Evolutionary conservation across 148 eudicot species (phyloP).

Genomic region (Rhododendron henanense): DNA sequence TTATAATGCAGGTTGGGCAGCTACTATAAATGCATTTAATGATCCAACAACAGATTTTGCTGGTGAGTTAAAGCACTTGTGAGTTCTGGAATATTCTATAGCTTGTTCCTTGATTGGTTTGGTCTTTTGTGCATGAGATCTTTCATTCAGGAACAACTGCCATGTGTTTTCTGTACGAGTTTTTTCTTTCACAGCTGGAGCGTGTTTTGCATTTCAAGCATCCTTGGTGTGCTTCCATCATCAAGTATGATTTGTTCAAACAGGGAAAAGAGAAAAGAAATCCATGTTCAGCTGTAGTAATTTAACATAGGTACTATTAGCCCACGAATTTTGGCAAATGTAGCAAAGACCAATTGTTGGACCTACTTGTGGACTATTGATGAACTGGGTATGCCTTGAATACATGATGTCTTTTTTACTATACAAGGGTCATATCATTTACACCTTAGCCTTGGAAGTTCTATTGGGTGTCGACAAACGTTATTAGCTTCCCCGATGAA

Average conservation of each 20-base stretch:
- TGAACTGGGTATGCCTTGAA: neutral
- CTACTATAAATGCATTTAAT: slow-evolving; percentile 52
- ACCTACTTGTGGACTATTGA: neutral
- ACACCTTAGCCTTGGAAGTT: neutral
- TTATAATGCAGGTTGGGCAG: slow-evolving; percentile 59
- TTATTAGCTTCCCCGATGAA: neutral
- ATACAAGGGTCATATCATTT: neutral
- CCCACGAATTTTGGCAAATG: neutral
- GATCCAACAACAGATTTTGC: slow-evolving; percentile 57
- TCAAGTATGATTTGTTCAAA: neutral
- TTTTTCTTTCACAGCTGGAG: neutral
- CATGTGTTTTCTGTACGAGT: neutral
- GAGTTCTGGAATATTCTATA: slow-evolving; percentile 1
- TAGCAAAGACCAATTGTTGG: neutral
- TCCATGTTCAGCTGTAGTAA: neutral
- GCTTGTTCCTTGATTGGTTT: neutral
- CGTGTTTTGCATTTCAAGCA: neutral
- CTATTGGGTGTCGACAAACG: neutral
- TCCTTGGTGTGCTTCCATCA: neutral
- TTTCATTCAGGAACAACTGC: neutral
- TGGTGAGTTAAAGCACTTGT: slow-evolving; percentile 39
- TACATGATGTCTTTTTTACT: neutral
- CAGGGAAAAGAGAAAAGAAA: neutral
- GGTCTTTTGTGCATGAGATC: neutral
- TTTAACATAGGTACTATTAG: neutral